These are phyloP conservation scores for Basipetospora sp. DNA, from an alignment of 2,329 filamentous ascomycete genomes.

Conservation along the genomic window DNA sequence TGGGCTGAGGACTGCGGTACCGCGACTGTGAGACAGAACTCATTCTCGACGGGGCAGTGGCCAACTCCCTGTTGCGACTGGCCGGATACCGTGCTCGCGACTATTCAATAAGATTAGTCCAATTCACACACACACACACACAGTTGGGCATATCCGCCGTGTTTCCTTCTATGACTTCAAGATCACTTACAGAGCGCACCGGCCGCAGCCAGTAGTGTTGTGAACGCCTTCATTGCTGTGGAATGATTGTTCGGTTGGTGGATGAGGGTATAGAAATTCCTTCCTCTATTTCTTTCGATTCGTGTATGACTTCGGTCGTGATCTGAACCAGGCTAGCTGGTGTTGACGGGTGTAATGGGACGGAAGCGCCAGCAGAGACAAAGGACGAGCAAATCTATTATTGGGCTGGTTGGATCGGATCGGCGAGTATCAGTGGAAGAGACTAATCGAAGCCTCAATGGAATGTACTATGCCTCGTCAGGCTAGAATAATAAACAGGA, in stretches of 20 bases:
- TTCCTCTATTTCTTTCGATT: neutral
- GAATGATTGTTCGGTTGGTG: neutral
- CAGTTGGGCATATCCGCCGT: too few species aligned
- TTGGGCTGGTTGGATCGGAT: too few species aligned
- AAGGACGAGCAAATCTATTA: too few species aligned
- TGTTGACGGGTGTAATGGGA: too few species aligned
- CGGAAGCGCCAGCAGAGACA: too few species aligned
- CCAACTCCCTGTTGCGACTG: constrained; percentile 1
- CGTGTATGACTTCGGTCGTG: too few species aligned
- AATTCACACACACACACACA: too few species aligned
- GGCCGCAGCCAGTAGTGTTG: constrained; percentile 7
- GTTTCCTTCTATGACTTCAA: neutral
- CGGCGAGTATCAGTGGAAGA: too few species aligned
- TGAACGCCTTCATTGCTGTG: neutral
- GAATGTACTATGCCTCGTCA: too few species aligned
- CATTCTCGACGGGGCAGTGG: constrained; percentile 25
- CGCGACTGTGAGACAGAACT: constrained; percentile 41
- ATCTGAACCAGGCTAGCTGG: neutral
- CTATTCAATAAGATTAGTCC: too few species aligned
- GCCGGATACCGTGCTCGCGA: constrained; percentile 1
- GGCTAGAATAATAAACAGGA: too few species aligned
- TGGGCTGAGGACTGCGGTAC: constrained; percentile 35
- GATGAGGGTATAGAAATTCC: neutral
- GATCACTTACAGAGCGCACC: constrained; percentile 10
- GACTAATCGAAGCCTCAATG: too few species aligned